Conservation (phyloP, 495 filamentous ascomycete species). For the Entonaema liquescens region DNA sequence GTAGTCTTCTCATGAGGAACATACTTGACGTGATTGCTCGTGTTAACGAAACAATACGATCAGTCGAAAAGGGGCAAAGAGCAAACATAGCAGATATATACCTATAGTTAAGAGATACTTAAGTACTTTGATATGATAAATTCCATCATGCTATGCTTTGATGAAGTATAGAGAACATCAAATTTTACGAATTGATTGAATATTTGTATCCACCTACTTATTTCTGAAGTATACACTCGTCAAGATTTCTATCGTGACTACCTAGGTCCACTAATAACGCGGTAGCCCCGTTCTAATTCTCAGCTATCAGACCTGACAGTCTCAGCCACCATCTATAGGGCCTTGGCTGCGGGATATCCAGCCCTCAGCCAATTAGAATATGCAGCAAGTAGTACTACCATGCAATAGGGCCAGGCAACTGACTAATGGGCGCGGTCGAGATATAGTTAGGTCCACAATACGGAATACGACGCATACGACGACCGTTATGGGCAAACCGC, state of each 20-base stretch:
- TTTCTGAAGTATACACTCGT: too few relatives aligned
- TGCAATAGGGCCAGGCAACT: background rate
- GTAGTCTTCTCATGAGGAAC: background rate
- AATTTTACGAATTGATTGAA: too few relatives aligned
- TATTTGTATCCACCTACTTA: too few relatives aligned
- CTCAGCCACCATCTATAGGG: too few relatives aligned
- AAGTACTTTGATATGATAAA: too few relatives aligned
- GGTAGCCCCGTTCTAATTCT: too few relatives aligned
- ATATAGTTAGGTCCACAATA: background rate
- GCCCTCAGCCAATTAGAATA: background rate
- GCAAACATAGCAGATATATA: background rate
- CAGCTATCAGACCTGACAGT: background rate
- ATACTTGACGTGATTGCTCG: background rate
- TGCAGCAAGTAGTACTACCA: background rate
- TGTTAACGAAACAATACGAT: background rate
- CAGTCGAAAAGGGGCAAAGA: background rate
- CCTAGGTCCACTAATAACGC: too few relatives aligned
- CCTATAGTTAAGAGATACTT: background rate
- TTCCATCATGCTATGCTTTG: too few relatives aligned
- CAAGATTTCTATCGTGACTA: too few relatives aligned
- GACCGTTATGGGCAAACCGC: slow-evolving; percentile 17
- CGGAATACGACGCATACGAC: slow-evolving; percentile 22
- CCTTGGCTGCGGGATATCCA: background rate
- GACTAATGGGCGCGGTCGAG: background rate
- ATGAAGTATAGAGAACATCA: too few relatives aligned